Conservation (phyloP, 305 asterid species). For the Rubia peregrina region DNA sequence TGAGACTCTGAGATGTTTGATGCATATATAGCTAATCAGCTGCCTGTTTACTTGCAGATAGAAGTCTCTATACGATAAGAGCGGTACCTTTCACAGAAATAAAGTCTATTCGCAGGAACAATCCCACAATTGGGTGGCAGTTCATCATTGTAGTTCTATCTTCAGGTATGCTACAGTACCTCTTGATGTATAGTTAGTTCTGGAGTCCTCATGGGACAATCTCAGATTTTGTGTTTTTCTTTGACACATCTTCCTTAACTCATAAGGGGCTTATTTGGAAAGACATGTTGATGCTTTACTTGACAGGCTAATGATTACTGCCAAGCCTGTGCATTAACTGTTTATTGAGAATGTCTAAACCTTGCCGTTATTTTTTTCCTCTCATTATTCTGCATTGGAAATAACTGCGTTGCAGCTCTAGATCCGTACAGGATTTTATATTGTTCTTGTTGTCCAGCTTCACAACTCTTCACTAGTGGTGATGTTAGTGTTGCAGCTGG, state of each 20-base stretch:
- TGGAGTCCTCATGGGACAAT: neutral
- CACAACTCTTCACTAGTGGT: neutral
- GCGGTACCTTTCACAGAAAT: conserved; percentile 79
- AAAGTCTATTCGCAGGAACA: conserved; percentile 81
- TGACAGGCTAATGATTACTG: neutral
- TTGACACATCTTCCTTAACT: neutral
- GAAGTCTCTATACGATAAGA: conserved; percentile 75
- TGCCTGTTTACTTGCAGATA: conserved; percentile 47
- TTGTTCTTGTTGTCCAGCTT: neutral
- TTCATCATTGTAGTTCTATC: conserved; percentile 78
- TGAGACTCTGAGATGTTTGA: neutral
- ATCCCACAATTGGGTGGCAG: conserved; percentile 89
- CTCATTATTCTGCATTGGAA: neutral
- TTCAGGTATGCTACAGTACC: conserved; percentile 48
- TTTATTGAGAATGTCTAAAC: neutral
- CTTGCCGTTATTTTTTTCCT: conserved; percentile 2
- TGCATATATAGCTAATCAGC: neutral
- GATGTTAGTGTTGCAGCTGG: neutral
- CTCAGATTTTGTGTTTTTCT: neutral
- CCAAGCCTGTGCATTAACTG: neutral
- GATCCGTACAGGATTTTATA: too few species aligned
- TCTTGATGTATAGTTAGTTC: conserved; percentile 13
- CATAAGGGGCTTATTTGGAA: neutral
- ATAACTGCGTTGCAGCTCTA: neutral
- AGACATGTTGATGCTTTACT: neutral